A percentile compares a stretch with the other conserved stretches of the same genome.
These are phyloP conservation scores for Chaetomium strumarium DNA, from an alignment of 2,329 filamentous ascomycete species.

Conservation along the genomic window DNA sequence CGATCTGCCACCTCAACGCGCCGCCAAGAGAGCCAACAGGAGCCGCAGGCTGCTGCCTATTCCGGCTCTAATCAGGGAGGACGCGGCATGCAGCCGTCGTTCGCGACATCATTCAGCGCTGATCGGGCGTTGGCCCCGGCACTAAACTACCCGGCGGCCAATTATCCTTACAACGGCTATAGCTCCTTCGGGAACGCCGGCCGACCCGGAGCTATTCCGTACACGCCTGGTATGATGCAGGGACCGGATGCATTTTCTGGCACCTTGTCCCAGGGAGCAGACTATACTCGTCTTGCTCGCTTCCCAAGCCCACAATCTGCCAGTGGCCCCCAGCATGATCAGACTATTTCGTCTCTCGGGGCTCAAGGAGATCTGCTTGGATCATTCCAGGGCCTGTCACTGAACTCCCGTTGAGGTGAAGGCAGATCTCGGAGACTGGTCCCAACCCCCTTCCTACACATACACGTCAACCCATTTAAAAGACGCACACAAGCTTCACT, in stretches of 20 bases:
- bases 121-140: constrained; percentile 38
- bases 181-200: constrained; percentile 39
- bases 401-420: constrained; percentile 53
- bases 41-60: constrained; percentile 34
- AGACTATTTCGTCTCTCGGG: constrained; percentile 37
- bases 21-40: constrained; percentile 42
- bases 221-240: constrained; percentile 35
- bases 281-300: constrained; percentile 44
- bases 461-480: constrained; percentile 1
- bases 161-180: constrained; percentile 39
- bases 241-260: constrained; percentile 38
- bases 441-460: not conserved
- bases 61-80: constrained; percentile 33
- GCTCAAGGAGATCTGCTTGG: constrained; percentile 55
- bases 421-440: constrained; percentile 21
- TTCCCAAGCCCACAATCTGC: constrained; percentile 38
- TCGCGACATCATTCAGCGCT: constrained; percentile 34
- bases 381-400: constrained; percentile 64
- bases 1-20: constrained; percentile 45
- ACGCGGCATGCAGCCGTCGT: constrained; percentile 39
- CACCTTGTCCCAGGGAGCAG: constrained; percentile 37
- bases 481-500: constrained; percentile 13
- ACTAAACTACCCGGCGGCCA: constrained; percentile 35
- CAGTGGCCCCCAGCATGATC: constrained; percentile 31
- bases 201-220: constrained; percentile 30